Conservation (phyloP, 192 early-diverging fungal species). For the Coemansia sp. region DNA sequence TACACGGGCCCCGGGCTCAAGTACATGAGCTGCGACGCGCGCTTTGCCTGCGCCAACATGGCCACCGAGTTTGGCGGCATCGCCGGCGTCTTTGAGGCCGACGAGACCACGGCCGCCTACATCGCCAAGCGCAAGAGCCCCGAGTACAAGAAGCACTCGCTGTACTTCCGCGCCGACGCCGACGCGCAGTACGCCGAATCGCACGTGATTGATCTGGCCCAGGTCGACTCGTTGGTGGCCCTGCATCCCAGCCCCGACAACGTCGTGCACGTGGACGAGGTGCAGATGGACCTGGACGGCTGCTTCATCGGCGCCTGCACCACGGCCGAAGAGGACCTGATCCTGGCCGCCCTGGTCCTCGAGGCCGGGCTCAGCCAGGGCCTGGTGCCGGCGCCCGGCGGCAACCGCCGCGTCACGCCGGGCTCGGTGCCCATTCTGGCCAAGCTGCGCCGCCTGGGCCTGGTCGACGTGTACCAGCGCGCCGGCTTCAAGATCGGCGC, state of each 20-base stretch:
- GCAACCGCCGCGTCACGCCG: constrained; percentile 71
- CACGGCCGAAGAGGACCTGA: constrained; percentile 78
- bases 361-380: constrained; percentile 71
- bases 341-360: constrained; percentile 69
- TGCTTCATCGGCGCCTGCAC: constrained; percentile 81
- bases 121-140: constrained; percentile 70
- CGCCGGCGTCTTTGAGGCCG: constrained; percentile 75
- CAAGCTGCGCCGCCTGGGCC: constrained; percentile 69
- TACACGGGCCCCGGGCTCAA: constrained; percentile 71
- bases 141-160: constrained; percentile 61
- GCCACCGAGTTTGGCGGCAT: constrained; percentile 83
- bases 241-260: constrained; percentile 75
- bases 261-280: constrained; percentile 60
- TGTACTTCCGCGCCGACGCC: constrained; percentile 70
- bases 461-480: constrained; percentile 69
- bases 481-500: constrained; percentile 72
- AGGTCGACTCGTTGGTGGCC: constrained; percentile 66
- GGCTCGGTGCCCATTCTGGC: constrained; percentile 74
- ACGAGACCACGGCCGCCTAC: constrained; percentile 69
- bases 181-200: constrained; percentile 78
- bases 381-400: constrained; percentile 54
- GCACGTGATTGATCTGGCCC: constrained; percentile 66
- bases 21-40: constrained; percentile 77
- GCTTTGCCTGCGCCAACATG: constrained; percentile 81
- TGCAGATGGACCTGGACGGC: constrained; percentile 69